Evolutionary conservation across 2,329 filamentous ascomycete species (phyloP).

Genomic region (Harringtonia aguacate): DNA sequence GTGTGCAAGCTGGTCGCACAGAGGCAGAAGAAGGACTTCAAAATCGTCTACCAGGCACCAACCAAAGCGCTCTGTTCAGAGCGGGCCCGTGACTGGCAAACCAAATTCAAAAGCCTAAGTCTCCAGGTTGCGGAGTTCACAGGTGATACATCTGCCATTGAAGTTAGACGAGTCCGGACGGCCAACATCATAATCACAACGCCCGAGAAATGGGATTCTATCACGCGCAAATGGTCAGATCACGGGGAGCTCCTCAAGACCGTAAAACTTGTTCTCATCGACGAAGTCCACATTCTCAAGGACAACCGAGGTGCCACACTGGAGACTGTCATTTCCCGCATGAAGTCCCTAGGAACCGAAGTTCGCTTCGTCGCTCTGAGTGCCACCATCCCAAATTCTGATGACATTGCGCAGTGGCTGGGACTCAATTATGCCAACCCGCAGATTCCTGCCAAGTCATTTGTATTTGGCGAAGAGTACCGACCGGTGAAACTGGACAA

Average conservation of each 20-base stretch:
- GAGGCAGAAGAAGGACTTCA: constrained; percentile 51
- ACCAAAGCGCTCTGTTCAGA: constrained; percentile 78
- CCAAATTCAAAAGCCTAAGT: constrained; percentile 58
- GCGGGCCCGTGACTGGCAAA: constrained; percentile 64
- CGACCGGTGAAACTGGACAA: constrained; percentile 69
- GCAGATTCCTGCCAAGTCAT: constrained; percentile 51
- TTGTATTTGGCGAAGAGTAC: constrained; percentile 70
- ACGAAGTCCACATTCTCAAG: constrained; percentile 81
- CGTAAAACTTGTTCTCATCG: constrained; percentile 71
- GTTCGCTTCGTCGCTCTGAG: constrained; percentile 74
- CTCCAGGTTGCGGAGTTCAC: constrained; percentile 68
- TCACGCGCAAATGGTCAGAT: constrained; percentile 80
- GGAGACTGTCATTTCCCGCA: constrained; percentile 75
- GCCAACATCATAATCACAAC: constrained; percentile 80
- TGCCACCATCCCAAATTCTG: constrained; percentile 73
- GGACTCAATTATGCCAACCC: constrained; percentile 52
- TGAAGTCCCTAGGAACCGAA: constrained; percentile 68
- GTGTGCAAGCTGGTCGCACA: constrained; percentile 60
- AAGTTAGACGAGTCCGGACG: constrained; percentile 57
- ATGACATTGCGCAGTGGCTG: constrained; percentile 72
- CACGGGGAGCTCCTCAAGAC: constrained; percentile 63
- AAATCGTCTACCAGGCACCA: constrained; percentile 76
- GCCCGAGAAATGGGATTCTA: constrained; percentile 85
- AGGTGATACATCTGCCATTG: constrained; percentile 61
- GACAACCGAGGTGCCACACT: constrained; percentile 69